Base-by-base conservation (phyloP, 2,329 filamentous ascomycete genomes). In the Pseudogymnoascus sp. region DNA sequence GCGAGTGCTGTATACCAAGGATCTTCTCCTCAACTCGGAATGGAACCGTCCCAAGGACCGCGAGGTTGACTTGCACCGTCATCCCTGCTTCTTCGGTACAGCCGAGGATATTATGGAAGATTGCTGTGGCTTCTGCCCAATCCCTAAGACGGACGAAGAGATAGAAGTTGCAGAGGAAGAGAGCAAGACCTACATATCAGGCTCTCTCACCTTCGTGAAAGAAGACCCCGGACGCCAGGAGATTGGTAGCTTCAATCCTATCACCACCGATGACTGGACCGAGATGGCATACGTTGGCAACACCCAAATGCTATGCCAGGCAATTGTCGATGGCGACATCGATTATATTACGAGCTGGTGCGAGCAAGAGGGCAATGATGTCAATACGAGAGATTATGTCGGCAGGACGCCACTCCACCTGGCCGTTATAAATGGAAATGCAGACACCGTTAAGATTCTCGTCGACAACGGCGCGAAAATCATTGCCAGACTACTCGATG, bases 261-360 rank as follows among this genome's bases (percentile, higher is more conserved):
- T 93, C 37, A 92, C 88, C 0, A 85, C 90, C 41, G 81, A 90
- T 58, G 90, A 94, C 69, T 95, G 90, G 89, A 94, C 90, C 0
- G 89, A 92, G 65, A 94, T 95, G 90, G 90, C 90, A 0, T 96
- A 95, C 66, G 81, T 95, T 35, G 89, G 90, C 9, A 89, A 91
- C 65, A 92, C 89, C 1, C 85, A 84, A 37, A 79, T 82, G 14
- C 78, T 96, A 1, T 95, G 89, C 68, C 87, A 91, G 69, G 90
- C 89, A 0, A 95, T 96, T 62, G 84, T 92, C 3, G 85, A 91
- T 66, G 78, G 81, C 1, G 86, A 95, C 71, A 66, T 87, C 2
- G 85, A 89, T 37, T 81, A 84, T 64, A 87, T 95, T 2, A 73
- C 83, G 66, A 82, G 85, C 65, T 95, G 89, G 86, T 78, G 84